A percentile compares a stretch with the other conserved stretches of the same genome.
phyloP scores from a whole-genome alignment of 1,284 basidiomycete species.

The Stygiomarasmius scandens region DNA sequence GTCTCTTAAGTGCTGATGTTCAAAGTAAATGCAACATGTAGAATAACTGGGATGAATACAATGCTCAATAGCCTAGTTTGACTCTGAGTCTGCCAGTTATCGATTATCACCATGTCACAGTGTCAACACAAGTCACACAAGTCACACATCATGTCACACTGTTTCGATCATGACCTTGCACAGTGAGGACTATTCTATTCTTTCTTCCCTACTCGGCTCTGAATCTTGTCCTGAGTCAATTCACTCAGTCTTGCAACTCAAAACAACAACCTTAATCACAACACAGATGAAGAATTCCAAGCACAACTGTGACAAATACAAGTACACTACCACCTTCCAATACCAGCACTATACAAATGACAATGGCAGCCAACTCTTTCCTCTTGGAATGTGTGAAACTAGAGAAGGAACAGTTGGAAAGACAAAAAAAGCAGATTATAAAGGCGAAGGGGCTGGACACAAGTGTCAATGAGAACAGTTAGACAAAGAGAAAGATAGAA shows the following conservation, averaged over 20 bases:
- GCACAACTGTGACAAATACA: not conserved
- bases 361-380: not conserved
- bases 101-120: no score
- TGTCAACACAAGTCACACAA: not conserved
- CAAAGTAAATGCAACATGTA: no score
- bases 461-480: slow-evolving; percentile 5
- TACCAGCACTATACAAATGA: not conserved
- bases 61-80: no score
- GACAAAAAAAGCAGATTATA: slow-evolving; percentile 7
- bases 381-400: slow-evolving; percentile 15
- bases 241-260: slow-evolving; percentile 11
- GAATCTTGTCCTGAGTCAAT: slow-evolving; percentile 5
- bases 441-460: slow-evolving; percentile 10
- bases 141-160: not conserved
- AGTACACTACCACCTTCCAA: not conserved
- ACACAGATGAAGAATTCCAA: no score
- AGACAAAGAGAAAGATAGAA: slow-evolving; percentile 10
- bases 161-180: slow-evolving; percentile 1
- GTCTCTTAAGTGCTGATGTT: no score
- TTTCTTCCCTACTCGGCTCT: not conserved
- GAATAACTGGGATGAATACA: no score
- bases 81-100: no score
- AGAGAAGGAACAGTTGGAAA: slow-evolving; percentile 15
- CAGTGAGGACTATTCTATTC: not conserved
- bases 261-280: not conserved